Evolutionary conservation across 2,329 filamentous ascomycete species (phyloP), one percentile per base, ranked within the genome.

Genomic region (Calonectria ilicicola): DNA sequence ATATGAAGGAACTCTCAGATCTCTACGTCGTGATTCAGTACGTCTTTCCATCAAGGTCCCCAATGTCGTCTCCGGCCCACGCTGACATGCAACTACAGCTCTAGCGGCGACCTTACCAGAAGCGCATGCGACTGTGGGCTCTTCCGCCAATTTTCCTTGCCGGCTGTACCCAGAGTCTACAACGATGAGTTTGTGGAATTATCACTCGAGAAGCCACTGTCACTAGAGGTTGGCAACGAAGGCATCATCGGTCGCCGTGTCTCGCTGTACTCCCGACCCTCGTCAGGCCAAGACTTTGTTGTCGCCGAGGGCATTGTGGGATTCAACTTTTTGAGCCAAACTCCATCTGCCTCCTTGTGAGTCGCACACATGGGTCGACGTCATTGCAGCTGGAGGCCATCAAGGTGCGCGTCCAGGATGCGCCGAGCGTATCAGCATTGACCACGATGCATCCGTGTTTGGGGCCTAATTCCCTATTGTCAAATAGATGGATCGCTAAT

Each of bases 271-370:
- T 80, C 81, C 0, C 74, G 78, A 0, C 67, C 75, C 0, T 58
- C 67, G 0, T 72, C 67, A 74, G 82, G 82, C 14, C 72, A 47
- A 35, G 77, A 77, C 29, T 74, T 75, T 6, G 81, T 86, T 0
- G 73, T 88, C 4, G 87, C 87, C 0, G 87, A 89, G 73, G 87
- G 87, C 0, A 87, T 89, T n/a, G 85, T 88, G 5, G 87, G 87
- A 1, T 88, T 87, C 76, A 89, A 89, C 42, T 84, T 83, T 53
- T 64, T 80, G 65, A 79, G 74, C 40, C 73, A 72, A 23, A 40
- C 65, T 40, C 46, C 69, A 6, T 44, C 75, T 9, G 77, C 72
- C 21, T 32, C 46, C 19, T 53, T 53, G 67, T 71, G 40, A 51
- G 9, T 15, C 27, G 21, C 32, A 35, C 14, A n/a, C 19, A 62